These are phyloP conservation scores for Candida tibetensis DNA, from an alignment of 805 yeast genomes.

Conservation along the genomic window DNA sequence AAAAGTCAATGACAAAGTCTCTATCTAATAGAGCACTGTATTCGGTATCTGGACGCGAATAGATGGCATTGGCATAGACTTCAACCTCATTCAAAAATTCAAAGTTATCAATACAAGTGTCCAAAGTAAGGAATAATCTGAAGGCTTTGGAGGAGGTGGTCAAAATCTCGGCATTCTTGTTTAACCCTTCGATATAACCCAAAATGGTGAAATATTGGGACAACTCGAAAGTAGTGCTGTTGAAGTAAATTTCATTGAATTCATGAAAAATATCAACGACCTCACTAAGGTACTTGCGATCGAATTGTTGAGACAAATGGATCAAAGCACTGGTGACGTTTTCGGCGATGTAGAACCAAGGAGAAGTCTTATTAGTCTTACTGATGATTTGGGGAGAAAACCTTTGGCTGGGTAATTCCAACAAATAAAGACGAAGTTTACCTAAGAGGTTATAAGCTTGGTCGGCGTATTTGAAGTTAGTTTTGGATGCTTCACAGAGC, in stretches of 20 bases:
- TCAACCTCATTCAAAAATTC: constrained; percentile 39
- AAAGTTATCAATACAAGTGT: constrained; percentile 35
- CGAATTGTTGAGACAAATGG: constrained; percentile 27
- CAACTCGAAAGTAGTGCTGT: constrained; percentile 17
- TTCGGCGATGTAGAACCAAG: constrained; percentile 36
- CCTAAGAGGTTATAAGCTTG: constrained; percentile 44
- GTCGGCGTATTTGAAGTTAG: constrained; percentile 23
- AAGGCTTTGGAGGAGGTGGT: constrained; percentile 20
- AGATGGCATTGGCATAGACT: constrained; percentile 21
- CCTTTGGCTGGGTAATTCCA: constrained; percentile 42
- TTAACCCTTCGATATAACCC: constrained; percentile 35
- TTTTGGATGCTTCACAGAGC: constrained; percentile 42
- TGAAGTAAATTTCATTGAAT: constrained; percentile 28
- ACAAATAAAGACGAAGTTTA: constrained; percentile 46
- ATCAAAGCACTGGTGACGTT: constrained; percentile 33
- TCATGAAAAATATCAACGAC: constrained; percentile 26
- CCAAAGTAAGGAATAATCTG: constrained; percentile 31
- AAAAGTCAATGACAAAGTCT: constrained; percentile 29
- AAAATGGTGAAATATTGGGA: constrained; percentile 34
- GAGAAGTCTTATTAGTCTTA: constrained; percentile 21
- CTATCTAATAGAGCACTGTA: constrained; percentile 18
- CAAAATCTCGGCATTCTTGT: constrained; percentile 26
- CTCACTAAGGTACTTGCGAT: constrained; percentile 17
- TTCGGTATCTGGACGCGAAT: constrained; percentile 14
- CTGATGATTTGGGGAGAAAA: constrained; percentile 39